Base-by-base conservation (phyloP, 2,329 filamentous ascomycete species). In the Dryadomyces sulphureus region DNA sequence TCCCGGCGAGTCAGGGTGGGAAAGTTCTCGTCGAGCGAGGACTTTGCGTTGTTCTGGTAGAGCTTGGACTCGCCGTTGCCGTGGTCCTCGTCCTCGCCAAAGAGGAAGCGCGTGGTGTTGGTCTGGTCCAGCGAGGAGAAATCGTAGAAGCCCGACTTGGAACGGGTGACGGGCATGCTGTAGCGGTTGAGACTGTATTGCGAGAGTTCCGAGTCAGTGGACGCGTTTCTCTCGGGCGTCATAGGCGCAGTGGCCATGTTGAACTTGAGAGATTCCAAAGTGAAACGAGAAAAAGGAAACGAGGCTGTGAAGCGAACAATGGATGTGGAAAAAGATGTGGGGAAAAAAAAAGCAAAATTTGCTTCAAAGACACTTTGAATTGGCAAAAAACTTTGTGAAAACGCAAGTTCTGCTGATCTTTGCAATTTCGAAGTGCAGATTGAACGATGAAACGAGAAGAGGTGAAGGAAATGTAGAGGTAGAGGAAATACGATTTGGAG, bases 141-240 rank as follows among this genome's bases (percentile, higher is more conserved):
- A 53, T 81, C 79, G 57, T 82, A 79, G 55, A 79, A 65, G 51
- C 81, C 75, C 53, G 72, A 78, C 53, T 81, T 76, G 53, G 79
- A 77, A 49, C 75, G 74, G 41, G 83, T 86, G 44, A 90, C 84
- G 27, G 90, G 90, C 84, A 95, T 89, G 5, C 90, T 95, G 63
- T 94, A 94, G 53, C 90, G 83, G 61, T 94, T 93, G 50, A 81
- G 72, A 54, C 86, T 93, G 32, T 14, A 16, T 5, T 38, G 32
- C 11, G 49, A 27, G 49, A n/a, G 14, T 5, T 38, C 30, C 11
- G 49, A 27, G 49, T 52, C 41, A 50, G 48, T 14, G 40, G 45
- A 43, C 5, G 24, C 14, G 32, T 48, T 43, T 24, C 45, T 21
- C 16, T 27, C 6, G n/a, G 35, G 32, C 8, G 19, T 35, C 19